phyloP scores from a whole-genome alignment of 805 yeast genomes.

The Nakazawaea populi region DNA sequence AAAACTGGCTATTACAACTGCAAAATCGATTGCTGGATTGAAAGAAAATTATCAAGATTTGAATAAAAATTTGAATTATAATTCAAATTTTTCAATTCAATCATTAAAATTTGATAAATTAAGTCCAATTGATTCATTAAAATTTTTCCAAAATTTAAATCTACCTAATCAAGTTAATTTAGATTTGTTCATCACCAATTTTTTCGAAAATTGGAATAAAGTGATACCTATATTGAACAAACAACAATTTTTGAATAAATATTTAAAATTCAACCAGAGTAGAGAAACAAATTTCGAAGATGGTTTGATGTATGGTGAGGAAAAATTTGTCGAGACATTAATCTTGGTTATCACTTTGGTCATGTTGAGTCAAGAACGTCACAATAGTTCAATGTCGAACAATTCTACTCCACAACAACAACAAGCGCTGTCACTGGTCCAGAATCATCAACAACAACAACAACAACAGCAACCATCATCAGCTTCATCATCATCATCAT shows the following conservation, averaged over 20 bases:
- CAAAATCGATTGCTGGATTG: conserved; percentile 62
- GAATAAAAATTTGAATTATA: conserved; percentile 17
- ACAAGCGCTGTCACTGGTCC: background rate
- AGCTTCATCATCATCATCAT: background rate
- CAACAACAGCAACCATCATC: background rate
- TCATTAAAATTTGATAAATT: conserved; percentile 32
- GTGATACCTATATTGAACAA: conserved; percentile 66
- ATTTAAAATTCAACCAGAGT: conserved; percentile 38
- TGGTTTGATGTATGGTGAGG: conserved; percentile 35
- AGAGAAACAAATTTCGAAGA: conserved; percentile 38
- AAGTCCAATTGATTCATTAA: conserved; percentile 33
- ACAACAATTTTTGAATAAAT: conserved; percentile 59
- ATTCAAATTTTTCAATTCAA: conserved; percentile 27
- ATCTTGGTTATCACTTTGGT: conserved; percentile 46
- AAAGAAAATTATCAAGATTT: conserved; percentile 39
- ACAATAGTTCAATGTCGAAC: conserved; percentile 10
- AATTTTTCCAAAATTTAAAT: conserved; percentile 36
- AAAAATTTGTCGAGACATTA: conserved; percentile 52
- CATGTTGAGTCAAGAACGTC: conserved; percentile 32
- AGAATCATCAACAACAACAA: background rate
- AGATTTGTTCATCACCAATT: conserved; percentile 63
- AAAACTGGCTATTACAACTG: conserved; percentile 64
- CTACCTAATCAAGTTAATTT: conserved; percentile 51
- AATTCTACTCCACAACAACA: background rate
- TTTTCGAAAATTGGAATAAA: conserved; percentile 75